Percentiles rank a stretch among this genome's conserved stretches.
These are phyloP conservation scores for Trichosporon sp. DNA, from an alignment of 1,284 basidiomycete species.

Conservation along the genomic window DNA sequence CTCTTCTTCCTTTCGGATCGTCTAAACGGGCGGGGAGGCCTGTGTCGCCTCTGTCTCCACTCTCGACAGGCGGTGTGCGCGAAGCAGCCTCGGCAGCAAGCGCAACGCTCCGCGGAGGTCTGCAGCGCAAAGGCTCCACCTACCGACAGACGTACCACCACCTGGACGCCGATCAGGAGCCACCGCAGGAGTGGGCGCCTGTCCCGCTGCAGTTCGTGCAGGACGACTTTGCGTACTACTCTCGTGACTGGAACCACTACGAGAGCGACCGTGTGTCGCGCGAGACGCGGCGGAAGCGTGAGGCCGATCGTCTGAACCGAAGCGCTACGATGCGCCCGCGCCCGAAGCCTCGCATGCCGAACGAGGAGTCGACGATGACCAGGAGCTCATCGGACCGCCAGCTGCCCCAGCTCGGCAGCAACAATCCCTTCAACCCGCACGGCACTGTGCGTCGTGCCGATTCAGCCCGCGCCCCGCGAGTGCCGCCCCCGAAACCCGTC, in stretches of 20 bases:
- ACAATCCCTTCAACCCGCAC: constrained; percentile 14
- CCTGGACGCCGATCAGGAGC: constrained; percentile 1
- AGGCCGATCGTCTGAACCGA: constrained; percentile 1
- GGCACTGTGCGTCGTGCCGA: not conserved
- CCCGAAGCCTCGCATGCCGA: not conserved
- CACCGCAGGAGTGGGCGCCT: constrained; percentile 5
- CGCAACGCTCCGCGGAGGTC: constrained; percentile 5
- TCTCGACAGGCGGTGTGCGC: not conserved
- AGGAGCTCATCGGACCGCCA: not conserved
- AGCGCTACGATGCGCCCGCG: not conserved
- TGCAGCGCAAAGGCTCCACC: constrained; percentile 2
- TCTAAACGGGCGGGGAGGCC: not conserved
- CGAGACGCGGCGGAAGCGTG: not conserved
- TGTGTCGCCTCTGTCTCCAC: not conserved
- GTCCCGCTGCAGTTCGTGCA: constrained; percentile 1
- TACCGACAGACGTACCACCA: constrained; percentile 11
- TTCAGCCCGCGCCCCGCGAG: not conserved
- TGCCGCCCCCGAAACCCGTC: not conserved
- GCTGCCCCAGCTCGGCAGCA: not conserved
- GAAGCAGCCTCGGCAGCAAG: not conserved
- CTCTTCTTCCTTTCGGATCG: not conserved
- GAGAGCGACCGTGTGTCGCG: not conserved
- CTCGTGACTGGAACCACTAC: constrained; percentile 15
- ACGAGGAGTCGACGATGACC: not conserved
- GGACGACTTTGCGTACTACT: constrained; percentile 12